phyloP scores from a whole-genome alignment of 2,329 filamentous ascomycete genomes.

The Fusarium xylarioides region DNA sequence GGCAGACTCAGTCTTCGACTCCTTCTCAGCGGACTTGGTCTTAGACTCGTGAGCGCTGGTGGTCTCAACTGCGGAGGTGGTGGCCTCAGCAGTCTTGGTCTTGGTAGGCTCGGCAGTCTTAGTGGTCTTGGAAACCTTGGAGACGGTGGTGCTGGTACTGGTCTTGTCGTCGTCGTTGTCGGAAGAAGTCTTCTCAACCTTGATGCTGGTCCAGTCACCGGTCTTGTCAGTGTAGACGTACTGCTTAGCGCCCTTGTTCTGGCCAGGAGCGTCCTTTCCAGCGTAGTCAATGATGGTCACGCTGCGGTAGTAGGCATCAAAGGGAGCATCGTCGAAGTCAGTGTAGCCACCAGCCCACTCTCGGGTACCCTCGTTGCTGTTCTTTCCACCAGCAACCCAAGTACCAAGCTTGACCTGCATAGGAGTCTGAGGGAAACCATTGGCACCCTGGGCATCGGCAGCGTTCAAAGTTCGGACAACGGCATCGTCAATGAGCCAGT shows the following conservation, averaged over 20 bases:
- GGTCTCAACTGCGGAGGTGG: constrained; percentile 21
- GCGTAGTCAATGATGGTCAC: constrained; percentile 64
- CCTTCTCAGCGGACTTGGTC: constrained; percentile 16
- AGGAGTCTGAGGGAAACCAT: constrained; percentile 76
- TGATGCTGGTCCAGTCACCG: constrained; percentile 62
- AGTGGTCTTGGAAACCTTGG: constrained; percentile 25
- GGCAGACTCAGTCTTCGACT: constrained; percentile 8
- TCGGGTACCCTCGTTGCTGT: constrained; percentile 75
- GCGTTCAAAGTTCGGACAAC: constrained; percentile 69
- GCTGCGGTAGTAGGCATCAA: constrained; percentile 66
- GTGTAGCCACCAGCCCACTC: constrained; percentile 72
- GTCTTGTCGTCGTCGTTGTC: constrained; percentile 31
- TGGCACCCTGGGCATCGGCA: constrained; percentile 65
- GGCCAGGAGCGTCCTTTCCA: constrained; percentile 55
- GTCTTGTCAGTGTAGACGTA: constrained; percentile 62
- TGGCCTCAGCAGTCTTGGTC: constrained; percentile 23
- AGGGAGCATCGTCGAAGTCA: constrained; percentile 62
- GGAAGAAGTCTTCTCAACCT: constrained; percentile 54
- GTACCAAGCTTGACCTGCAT: constrained; percentile 76
- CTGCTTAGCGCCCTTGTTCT: constrained; percentile 54
- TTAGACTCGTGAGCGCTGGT: constrained; percentile 21
- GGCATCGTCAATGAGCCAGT: constrained; percentile 71
- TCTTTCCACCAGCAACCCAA: constrained; percentile 68
- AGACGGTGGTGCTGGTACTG: constrained; percentile 31
- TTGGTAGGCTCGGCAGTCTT: constrained; percentile 25